Evolutionary conservation across 192 early-diverging fungal genomes (phyloP).

Genomic region (Gigaspora rosea): DNA sequence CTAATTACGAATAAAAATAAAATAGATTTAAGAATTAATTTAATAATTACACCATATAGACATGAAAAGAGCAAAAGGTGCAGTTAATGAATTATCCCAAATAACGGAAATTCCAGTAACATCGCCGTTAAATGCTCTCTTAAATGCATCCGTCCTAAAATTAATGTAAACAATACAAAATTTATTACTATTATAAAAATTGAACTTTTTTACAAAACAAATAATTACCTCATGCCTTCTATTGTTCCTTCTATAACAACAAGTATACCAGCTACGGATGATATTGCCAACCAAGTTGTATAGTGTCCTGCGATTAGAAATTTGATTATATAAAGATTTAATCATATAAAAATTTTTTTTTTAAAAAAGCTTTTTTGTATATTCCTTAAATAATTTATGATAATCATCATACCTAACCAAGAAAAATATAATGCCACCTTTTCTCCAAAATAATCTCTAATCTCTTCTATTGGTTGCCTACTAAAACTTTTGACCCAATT

Average conservation of each 20-base stretch:
- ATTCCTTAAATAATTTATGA: neutral
- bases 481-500: conserved; percentile 45
- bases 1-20: neutral
- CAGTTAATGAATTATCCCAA: conserved; percentile 63
- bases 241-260: conserved; percentile 56
- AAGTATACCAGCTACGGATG: conserved; percentile 51
- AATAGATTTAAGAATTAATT: neutral
- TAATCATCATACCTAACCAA: conserved; percentile 59
- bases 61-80: conserved; percentile 62
- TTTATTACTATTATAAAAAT: neutral
- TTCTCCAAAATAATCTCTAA: conserved; percentile 71
- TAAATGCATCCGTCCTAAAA: neutral
- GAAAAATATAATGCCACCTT: conserved; percentile 68
- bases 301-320: conserved; percentile 46
- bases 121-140: too few relatives aligned
- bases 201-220: neutral
- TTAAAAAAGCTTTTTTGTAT: neutral
- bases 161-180: neutral
- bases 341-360: neutral
- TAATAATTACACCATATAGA: conserved; percentile 54
- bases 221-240: neutral
- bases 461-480: conserved; percentile 50
- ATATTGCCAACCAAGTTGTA: conserved; percentile 56
- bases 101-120: conserved; percentile 25
- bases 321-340: neutral